Percentiles rank a stretch among this genome's conserved stretches.
These are phyloP conservation scores for Suillus plorans DNA, from an alignment of 768 basidiomycete genomes.

Conservation along the genomic window DNA sequence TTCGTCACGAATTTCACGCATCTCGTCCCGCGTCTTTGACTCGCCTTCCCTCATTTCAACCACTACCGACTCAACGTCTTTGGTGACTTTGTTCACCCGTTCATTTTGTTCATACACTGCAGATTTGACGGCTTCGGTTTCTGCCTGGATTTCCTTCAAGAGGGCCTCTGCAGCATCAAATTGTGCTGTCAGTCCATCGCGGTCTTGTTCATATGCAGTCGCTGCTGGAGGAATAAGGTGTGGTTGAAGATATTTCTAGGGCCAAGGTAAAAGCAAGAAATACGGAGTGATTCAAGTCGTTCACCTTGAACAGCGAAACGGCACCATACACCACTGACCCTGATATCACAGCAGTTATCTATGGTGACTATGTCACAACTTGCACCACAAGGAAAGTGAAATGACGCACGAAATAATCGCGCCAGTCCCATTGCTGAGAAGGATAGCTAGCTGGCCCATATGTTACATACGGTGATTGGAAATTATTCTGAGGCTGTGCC, in stretches of 20 bases:
- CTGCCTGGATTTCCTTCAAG: slow-evolving; percentile 75
- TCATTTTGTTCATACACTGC: slow-evolving; percentile 78
- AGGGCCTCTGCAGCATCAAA: slow-evolving; percentile 87
- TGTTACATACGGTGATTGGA: slow-evolving; percentile 33
- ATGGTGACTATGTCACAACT: slow-evolving; percentile 10
- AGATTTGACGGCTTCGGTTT: slow-evolving; percentile 68
- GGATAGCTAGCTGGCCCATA: slow-evolving; percentile 47
- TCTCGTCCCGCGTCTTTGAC: slow-evolving; percentile 76
- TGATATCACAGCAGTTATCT: slow-evolving; percentile 94
- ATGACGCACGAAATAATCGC: slow-evolving; percentile 88
- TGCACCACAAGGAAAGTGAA: not conserved
- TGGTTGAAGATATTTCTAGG: slow-evolving; percentile 86
- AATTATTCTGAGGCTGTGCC: slow-evolving; percentile 17
- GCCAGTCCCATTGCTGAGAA: slow-evolving; percentile 81
- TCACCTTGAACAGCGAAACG: slow-evolving; percentile 73
- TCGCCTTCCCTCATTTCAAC: slow-evolving; percentile 79
- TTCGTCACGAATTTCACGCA: slow-evolving; percentile 90
- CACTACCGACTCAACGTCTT: slow-evolving; percentile 71
- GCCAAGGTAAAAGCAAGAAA: slow-evolving; percentile 8
- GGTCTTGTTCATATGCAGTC: slow-evolving; percentile 88
- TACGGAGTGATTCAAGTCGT: slow-evolving; percentile 15
- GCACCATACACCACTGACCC: slow-evolving; percentile 84
- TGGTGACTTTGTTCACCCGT: slow-evolving; percentile 67
- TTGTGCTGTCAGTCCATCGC: slow-evolving; percentile 79
- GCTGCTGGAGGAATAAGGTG: slow-evolving; percentile 86